Evolutionary conservation across 371 early-diverging fungal species (phyloP).

Genomic region (Lichtheimia ornata): DNA sequence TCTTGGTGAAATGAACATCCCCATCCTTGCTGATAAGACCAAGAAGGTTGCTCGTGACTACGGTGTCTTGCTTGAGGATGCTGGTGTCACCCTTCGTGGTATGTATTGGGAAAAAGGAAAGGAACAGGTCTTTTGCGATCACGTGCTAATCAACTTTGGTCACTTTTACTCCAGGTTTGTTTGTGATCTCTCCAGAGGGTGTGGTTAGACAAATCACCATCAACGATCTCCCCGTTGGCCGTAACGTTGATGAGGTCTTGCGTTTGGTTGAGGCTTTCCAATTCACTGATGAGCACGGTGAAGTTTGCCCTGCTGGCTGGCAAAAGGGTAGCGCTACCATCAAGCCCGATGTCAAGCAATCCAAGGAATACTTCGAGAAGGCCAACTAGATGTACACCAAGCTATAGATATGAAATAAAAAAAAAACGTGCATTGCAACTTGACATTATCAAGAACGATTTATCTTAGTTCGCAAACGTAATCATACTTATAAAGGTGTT

Average conservation of each 20-base stretch:
- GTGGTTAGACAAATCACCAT: conserved; percentile 56
- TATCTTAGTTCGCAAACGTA: too few species aligned
- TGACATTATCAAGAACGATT: too few species aligned
- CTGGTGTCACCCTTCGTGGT: conserved; percentile 55
- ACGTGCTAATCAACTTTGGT: too few species aligned
- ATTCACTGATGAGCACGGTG: conserved; percentile 71
- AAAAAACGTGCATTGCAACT: too few species aligned
- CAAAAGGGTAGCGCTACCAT: conserved; percentile 70
- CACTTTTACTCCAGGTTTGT: conserved; percentile 34
- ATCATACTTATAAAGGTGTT: too few species aligned
- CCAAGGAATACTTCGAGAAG: conserved; percentile 76
- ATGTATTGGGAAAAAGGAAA: conserved; percentile 5
- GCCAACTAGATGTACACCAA: conserved; percentile 5
- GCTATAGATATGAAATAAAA: too few species aligned
- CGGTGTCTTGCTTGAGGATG: conserved; percentile 71
- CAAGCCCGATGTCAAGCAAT: conserved; percentile 67
- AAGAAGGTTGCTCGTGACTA: conserved; percentile 71
- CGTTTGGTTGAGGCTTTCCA: conserved; percentile 82
- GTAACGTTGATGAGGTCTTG: conserved; percentile 72
- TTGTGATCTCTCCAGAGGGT: conserved; percentile 79
- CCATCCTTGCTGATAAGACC: conserved; percentile 73
- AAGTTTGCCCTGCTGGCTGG: conserved; percentile 90
- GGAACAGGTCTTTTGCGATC: too few species aligned
- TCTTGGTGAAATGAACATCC: conserved; percentile 73
- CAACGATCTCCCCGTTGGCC: conserved; percentile 78